Percentiles rank a stretch among this genome's conserved stretches.
Evolutionary conservation across 2,329 filamentous ascomycete genomes (phyloP).

Genomic region (Colletotrichum limetticola): DNA sequence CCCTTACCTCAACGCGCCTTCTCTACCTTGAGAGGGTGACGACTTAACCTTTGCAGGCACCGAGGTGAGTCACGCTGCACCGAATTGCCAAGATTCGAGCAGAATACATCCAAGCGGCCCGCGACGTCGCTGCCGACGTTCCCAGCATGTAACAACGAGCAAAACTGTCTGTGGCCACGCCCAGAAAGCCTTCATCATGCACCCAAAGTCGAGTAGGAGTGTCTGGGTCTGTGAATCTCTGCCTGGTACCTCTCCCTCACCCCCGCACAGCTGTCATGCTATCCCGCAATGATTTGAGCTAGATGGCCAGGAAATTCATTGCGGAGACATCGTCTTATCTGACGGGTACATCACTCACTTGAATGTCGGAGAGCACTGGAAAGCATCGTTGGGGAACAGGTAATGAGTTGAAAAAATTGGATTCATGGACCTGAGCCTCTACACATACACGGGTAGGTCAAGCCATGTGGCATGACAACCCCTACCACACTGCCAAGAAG

Average conservation of each 20-base stretch:
- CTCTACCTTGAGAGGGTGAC: too few relatives aligned
- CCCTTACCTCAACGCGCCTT: too few relatives aligned
- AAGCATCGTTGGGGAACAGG: too few relatives aligned
- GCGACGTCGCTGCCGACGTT: constrained; percentile 75
- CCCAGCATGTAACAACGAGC: constrained; percentile 60
- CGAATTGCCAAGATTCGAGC: constrained; percentile 62
- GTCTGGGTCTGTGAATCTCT: too few relatives aligned
- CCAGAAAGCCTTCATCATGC: too few relatives aligned
- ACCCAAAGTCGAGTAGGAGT: too few relatives aligned
- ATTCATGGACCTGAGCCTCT: background rate
- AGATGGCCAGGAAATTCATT: background rate
- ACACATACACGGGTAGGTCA: constrained; percentile 3
- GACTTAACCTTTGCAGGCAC: too few relatives aligned
- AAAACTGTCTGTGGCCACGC: too few relatives aligned
- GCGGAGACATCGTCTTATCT: background rate
- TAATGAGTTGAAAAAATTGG: background rate
- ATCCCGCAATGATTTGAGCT: background rate
- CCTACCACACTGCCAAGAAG: background rate
- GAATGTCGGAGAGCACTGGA: background rate
- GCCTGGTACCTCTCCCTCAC: too few relatives aligned
- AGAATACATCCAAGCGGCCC: constrained; percentile 68
- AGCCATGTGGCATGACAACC: background rate
- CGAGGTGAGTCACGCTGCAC: background rate
- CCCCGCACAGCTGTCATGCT: background rate
- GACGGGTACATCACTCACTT: background rate